Base-by-base conservation (phyloP, 2,329 filamentous ascomycete species). In the Fusarium sacchari region DNA sequence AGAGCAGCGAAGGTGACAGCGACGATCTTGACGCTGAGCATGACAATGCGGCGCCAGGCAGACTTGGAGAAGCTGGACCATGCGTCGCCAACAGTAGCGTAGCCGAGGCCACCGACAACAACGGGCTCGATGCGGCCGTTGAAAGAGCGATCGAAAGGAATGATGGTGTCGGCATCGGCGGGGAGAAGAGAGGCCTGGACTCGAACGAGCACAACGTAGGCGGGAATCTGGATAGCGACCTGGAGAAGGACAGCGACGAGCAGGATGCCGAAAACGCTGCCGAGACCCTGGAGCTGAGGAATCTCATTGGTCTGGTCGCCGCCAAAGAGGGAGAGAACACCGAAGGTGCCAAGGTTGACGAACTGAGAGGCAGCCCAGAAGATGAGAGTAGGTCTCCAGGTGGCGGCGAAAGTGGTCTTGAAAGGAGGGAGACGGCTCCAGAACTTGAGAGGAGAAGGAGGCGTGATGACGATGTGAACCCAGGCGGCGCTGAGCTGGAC, bases 121-220 rank as follows among this genome's bases (percentile, higher is more conserved):
- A 89, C 88, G n/a, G 93, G 91, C 73, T 92, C 89, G 34, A 96
- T 89, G 80, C 91, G 92, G 76, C 94, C 94, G 72, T 88, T 90
- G 79, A 97, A 97, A 36, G 92, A 92, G 73, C 95, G 93, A 86
- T 98, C 96, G 78, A 98, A 97, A 37, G 94, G 92, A 40, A 98
- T 91, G 73, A 98, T 93, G 32, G 94, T 91, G 83, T 97, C 92
- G 74, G 95, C 89, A 24, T 94, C 91, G 67, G 94, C 92, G 2
- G 94, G 90, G 6, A 98, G 90, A 76, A 97, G 90, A 55, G 94
- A 96, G 12, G 95, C 95, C 81, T 97, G 94, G 40, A 97, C 91
- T 71, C 96, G 94, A 74, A 93, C 87, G 67, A 97, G 89, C 28
- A 94, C 89, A 37, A 96, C 93, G 67, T 89, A 88, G 43, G 94